Evolutionary conservation across 106 monocot genomes (phyloP).

Genomic region (Chionographis japonica): DNA sequence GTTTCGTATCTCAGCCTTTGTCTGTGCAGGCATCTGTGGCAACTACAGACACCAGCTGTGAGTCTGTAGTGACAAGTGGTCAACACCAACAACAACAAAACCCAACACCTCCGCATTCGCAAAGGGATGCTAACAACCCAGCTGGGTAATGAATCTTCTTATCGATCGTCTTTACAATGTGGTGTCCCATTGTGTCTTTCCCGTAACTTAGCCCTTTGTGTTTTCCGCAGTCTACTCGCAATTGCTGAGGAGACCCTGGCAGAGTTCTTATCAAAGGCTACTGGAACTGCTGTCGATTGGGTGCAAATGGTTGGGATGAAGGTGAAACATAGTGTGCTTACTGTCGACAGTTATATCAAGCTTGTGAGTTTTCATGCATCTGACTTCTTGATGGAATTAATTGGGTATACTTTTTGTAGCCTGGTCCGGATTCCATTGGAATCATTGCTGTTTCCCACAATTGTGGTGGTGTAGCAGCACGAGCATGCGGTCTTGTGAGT

Average conservation of each 20-base stretch:
- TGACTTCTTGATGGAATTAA: not conserved
- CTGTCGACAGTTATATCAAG: too few relatives aligned
- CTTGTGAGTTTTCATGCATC: not conserved
- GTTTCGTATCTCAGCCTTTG: not conserved
- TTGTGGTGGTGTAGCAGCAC: slow-evolving; percentile 94
- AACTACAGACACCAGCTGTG: slow-evolving; percentile 75
- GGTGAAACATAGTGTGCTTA: slow-evolving; percentile 19
- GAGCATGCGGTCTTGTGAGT: slow-evolving; percentile 98
- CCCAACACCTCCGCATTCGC: slow-evolving; percentile 73
- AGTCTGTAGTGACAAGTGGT: slow-evolving; percentile 87
- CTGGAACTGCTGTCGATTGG: slow-evolving; percentile 85
- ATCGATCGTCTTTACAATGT: not conserved
- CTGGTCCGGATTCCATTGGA: slow-evolving; percentile 99
- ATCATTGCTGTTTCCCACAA: slow-evolving; percentile 99
- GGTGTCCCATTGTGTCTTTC: not conserved
- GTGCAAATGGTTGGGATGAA: slow-evolving; percentile 94
- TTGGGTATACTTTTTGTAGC: slow-evolving; percentile 31
- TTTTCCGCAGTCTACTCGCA: slow-evolving; percentile 51
- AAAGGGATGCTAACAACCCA: slow-evolving; percentile 81
- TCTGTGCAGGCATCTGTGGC: slow-evolving; percentile 46
- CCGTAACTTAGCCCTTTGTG: not conserved
- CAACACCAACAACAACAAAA: slow-evolving; percentile 73
- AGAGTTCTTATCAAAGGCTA: slow-evolving; percentile 80
- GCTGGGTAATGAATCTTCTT: slow-evolving; percentile 52
- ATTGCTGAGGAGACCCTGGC: slow-evolving; percentile 84